Evolutionary conservation across 352 stramenopile genomes (phyloP).

Genomic region (Phytopythium litorale): DNA sequence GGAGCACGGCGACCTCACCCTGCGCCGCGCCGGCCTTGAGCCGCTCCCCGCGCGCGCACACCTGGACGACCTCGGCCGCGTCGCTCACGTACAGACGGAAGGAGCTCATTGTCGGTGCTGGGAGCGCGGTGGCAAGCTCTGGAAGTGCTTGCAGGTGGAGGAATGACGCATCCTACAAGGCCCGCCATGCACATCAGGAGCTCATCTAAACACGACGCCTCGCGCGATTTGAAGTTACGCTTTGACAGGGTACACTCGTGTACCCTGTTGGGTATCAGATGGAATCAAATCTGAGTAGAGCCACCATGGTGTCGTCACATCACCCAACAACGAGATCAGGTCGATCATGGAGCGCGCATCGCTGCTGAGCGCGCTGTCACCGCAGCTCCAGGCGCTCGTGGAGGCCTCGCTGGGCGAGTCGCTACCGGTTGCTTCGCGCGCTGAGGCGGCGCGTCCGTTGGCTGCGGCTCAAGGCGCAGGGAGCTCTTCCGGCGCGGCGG

Average conservation of each 20-base stretch:
- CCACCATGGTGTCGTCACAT: no score
- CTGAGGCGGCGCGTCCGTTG: not conserved
- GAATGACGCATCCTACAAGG: not conserved
- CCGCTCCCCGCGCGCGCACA: conserved; percentile 52
- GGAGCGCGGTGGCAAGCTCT: not conserved
- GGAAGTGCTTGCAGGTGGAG: not conserved
- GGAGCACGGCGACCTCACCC: conserved; percentile 57
- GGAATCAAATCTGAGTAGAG: not conserved
- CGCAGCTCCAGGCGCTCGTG: conserved; percentile 60
- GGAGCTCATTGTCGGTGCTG: conserved; percentile 44
- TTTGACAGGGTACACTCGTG: not conserved
- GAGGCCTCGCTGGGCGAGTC: conserved; percentile 50
- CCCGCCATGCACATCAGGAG: not conserved
- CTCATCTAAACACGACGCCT: conserved; percentile 2
- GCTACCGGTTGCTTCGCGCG: conserved; percentile 10
- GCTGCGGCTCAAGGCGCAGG: not conserved
- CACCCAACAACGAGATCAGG: no score
- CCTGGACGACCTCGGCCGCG: conserved; percentile 68
- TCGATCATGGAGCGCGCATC: conserved; percentile 10
- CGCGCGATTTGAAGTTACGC: conserved; percentile 3
- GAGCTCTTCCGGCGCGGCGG: not conserved
- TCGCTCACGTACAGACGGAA: conserved; percentile 68
- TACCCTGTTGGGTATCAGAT: not conserved
- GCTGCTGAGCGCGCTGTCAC: conserved; percentile 52
- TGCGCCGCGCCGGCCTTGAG: conserved; percentile 66